Evolutionary conservation across 1,284 basidiomycete genomes (phyloP).

Genomic region (Mycena sp.): DNA sequence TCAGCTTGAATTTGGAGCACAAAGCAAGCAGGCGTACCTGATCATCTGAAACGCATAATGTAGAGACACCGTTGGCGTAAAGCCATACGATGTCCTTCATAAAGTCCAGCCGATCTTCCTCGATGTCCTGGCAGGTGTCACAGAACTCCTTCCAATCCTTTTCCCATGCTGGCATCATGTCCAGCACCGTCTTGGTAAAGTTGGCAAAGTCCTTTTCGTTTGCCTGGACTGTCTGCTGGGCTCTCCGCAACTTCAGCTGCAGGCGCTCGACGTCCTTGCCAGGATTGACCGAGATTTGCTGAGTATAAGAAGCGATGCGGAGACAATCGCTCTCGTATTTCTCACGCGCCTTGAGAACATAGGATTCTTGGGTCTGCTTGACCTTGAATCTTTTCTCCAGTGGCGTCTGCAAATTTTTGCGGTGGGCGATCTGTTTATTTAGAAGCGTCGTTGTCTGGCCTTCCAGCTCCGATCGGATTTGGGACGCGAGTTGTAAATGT

Average conservation of each 20-base stretch:
- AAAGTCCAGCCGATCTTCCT: conserved; percentile 93
- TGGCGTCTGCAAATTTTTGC: conserved; percentile 73
- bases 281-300: conserved; percentile 93
- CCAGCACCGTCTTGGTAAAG: conserved; percentile 84
- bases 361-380: conserved; percentile 84
- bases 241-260: conserved; percentile 85
- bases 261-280: conserved; percentile 95
- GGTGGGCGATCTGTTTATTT: conserved; percentile 73
- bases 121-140: conserved; percentile 94
- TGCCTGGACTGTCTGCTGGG: conserved; percentile 86
- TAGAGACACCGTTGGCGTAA: conserved; percentile 94
- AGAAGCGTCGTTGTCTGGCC: conserved; percentile 70
- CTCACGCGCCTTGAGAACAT: conserved; percentile 89
- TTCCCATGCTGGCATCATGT: conserved; percentile 90
- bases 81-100: conserved; percentile 96
- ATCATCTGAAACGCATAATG: conserved; percentile 95
- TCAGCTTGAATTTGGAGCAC: conserved; percentile 5
- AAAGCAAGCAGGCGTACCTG: conserved; percentile 69
- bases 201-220: conserved; percentile 94
- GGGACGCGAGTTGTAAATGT: conserved; percentile 75
- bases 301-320: conserved; percentile 94
- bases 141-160: conserved; percentile 93
- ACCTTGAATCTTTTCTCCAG: conserved; percentile 91
- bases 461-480: conserved; percentile 85
- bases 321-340: conserved; percentile 96